Percentiles rank a stretch among this genome's conserved stretches.
phyloP scores from a whole-genome alignment of 371 early-diverging fungal species.

The Zopfochytrium polystomum region DNA sequence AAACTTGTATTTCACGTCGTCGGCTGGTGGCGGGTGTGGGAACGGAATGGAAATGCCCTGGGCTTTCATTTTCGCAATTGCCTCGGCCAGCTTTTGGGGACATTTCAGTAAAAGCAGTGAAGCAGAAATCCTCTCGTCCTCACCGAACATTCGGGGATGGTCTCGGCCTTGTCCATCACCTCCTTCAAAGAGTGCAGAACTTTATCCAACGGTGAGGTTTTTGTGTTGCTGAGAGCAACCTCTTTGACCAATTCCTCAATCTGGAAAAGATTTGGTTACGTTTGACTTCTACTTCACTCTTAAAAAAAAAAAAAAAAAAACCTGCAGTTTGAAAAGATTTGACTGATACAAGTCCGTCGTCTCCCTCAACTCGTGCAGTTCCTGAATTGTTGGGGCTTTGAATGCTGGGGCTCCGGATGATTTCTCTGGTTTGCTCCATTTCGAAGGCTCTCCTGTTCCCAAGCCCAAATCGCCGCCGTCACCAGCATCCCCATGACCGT shows the following conservation, averaged over 20 bases:
- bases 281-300: background rate
- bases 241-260: constrained; percentile 83
- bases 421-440: background rate
- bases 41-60: constrained; percentile 67
- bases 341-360: constrained; percentile 81
- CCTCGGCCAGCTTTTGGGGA: constrained; percentile 20
- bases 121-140: background rate
- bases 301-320: constrained; percentile 9
- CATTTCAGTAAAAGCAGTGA: background rate
- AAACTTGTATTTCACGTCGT: constrained; percentile 71
- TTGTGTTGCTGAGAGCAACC: constrained; percentile 61
- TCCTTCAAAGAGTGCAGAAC: constrained; percentile 65
- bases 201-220: constrained; percentile 64
- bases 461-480: constrained; percentile 32
- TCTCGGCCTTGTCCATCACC: constrained; percentile 34
- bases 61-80: constrained; percentile 11
- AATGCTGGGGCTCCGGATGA: constrained; percentile 30
- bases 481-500: constrained; percentile 32
- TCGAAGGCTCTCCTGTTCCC: background rate
- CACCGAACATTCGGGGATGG: constrained; percentile 24
- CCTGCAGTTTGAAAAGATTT: constrained; percentile 87
- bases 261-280: constrained; percentile 29
- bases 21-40: constrained; percentile 61
- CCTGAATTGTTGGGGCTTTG: constrained; percentile 69
- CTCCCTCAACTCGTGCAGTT: constrained; percentile 79